These are phyloP conservation scores for Pezicula rhizophila DNA, from an alignment of 2,329 filamentous ascomycete species.

Conservation along the genomic window DNA sequence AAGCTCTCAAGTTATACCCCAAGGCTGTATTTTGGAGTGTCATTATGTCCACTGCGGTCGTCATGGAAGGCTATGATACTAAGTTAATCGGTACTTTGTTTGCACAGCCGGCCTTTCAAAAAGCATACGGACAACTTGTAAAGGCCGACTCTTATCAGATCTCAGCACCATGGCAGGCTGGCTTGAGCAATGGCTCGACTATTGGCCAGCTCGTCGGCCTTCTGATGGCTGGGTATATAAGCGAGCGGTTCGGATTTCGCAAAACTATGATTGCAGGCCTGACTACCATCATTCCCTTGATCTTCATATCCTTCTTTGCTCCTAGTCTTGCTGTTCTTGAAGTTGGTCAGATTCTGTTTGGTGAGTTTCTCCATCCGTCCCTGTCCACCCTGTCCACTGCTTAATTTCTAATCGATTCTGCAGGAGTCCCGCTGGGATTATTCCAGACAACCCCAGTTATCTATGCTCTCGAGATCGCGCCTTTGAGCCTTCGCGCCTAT, in stretches of 20 bases:
- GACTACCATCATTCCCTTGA: constrained; percentile 35
- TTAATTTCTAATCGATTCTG: too few relatives aligned
- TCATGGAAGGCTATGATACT: constrained; percentile 36
- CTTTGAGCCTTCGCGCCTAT: too few relatives aligned
- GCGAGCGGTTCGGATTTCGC: constrained; percentile 15
- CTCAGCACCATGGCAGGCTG: constrained; percentile 26
- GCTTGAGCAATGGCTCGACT: constrained; percentile 21
- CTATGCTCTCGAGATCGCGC: too few relatives aligned
- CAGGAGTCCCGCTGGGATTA: too few relatives aligned
- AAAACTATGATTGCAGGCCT: constrained; percentile 40
- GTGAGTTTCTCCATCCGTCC: too few relatives aligned
- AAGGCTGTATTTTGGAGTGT: constrained; percentile 26
- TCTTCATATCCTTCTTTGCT: constrained; percentile 41
- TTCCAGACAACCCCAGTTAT: too few relatives aligned
- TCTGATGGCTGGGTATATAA: constrained; percentile 33
- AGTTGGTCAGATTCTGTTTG: constrained; percentile 41
- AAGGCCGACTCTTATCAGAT: constrained; percentile 23
- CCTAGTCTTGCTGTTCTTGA: constrained; percentile 38
- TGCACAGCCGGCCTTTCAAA: constrained; percentile 24
- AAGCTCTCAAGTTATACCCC: constrained; percentile 13
- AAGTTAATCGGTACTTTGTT: constrained; percentile 27
- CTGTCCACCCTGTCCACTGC: too few relatives aligned
- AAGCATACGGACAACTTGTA: constrained; percentile 26
- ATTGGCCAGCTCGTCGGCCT: constrained; percentile 37
- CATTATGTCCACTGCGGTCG: constrained; percentile 29